phyloP scores from a whole-genome alignment of 106 monocot species.

The Acanthochlamys bracteata region DNA sequence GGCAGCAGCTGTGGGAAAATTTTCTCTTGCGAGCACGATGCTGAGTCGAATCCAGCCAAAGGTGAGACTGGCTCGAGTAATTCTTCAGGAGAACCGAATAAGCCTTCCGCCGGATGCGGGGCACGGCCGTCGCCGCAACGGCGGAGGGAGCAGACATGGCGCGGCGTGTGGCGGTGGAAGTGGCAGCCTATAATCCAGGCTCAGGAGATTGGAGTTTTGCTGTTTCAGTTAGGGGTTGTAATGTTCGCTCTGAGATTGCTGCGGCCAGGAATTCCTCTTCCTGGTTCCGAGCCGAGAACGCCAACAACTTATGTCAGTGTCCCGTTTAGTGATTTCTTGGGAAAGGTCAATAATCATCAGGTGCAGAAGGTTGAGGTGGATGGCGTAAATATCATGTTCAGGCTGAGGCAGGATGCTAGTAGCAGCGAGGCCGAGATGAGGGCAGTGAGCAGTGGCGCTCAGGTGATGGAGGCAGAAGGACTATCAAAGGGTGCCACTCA shows the following conservation, averaged over 20 bases:
- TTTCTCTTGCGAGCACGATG: conserved; percentile 37
- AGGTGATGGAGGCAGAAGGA: conserved; percentile 36
- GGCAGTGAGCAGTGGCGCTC: conserved; percentile 9
- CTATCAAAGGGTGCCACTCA: conserved; percentile 38
- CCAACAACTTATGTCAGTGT: conserved; percentile 58
- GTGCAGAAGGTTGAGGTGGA: conserved; percentile 97
- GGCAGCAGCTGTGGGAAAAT: conserved; percentile 6
- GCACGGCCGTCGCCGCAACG: conserved; percentile 1
- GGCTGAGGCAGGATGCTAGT: conserved; percentile 31
- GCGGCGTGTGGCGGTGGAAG: conserved; percentile 67
- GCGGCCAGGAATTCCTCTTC: conserved; percentile 65
- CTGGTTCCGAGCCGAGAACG: conserved; percentile 56
- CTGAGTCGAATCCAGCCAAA: conserved; percentile 12
- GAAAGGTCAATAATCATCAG: conserved; percentile 69
- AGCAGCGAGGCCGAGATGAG: conserved; percentile 23
- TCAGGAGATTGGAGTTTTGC: conserved; percentile 66
- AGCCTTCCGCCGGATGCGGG: conserved; percentile 2
- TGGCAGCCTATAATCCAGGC: conserved; percentile 85
- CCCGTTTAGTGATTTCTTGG: conserved; percentile 91
- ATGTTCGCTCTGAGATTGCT: conserved; percentile 85
- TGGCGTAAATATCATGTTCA: conserved; percentile 87
- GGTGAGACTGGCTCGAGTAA: conserved; percentile 1
- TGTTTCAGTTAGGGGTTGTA: conserved; percentile 76
- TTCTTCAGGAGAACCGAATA: conserved; percentile 13
- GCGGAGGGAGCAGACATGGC: conserved; percentile 43